phyloP scores from a whole-genome alignment of 139 green algal genomes.

The Axilococcus clingmanii region DNA sequence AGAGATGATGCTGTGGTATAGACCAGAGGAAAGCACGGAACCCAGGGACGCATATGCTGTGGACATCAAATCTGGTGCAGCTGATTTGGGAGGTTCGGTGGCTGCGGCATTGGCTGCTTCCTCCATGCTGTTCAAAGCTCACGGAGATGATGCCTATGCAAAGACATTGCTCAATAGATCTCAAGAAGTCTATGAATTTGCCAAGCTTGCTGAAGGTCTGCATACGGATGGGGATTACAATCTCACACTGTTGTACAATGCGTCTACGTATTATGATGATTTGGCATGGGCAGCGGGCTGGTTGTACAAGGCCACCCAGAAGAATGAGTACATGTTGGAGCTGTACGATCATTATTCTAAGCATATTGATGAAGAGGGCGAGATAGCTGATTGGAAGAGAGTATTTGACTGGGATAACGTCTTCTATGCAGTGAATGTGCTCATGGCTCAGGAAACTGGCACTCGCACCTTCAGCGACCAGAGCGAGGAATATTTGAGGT shows the following conservation, averaged over 20 bases:
- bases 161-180: slow-evolving; percentile 31
- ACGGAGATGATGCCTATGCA: slow-evolving; percentile 30
- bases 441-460: slow-evolving; percentile 42
- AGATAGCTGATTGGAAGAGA: slow-evolving; percentile 19
- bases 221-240: slow-evolving; percentile 30
- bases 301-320: slow-evolving; percentile 53
- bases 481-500: slow-evolving; percentile 29
- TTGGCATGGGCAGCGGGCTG: slow-evolving; percentile 55
- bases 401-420: slow-evolving; percentile 43
- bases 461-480: slow-evolving; percentile 31
- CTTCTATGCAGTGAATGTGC: slow-evolving; percentile 40
- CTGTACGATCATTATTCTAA: slow-evolving; percentile 33
- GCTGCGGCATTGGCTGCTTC: slow-evolving; percentile 55
- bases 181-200: slow-evolving; percentile 28
- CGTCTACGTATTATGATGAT: slow-evolving; percentile 47
- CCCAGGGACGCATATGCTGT: slow-evolving; percentile 21
- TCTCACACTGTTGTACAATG: slow-evolving; percentile 39
- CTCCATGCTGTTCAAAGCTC: slow-evolving; percentile 35
- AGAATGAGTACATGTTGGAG: slow-evolving; percentile 40
- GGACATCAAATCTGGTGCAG: slow-evolving; percentile 10
- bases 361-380: slow-evolving; percentile 26
- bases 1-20: slow-evolving; percentile 29
- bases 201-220: slow-evolving; percentile 8
- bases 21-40: slow-evolving; percentile 18
- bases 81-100: slow-evolving; percentile 43